These are phyloP conservation scores for Alternaria arborescens DNA, from an alignment of 2,329 filamentous ascomycete species.

Conservation along the genomic window DNA sequence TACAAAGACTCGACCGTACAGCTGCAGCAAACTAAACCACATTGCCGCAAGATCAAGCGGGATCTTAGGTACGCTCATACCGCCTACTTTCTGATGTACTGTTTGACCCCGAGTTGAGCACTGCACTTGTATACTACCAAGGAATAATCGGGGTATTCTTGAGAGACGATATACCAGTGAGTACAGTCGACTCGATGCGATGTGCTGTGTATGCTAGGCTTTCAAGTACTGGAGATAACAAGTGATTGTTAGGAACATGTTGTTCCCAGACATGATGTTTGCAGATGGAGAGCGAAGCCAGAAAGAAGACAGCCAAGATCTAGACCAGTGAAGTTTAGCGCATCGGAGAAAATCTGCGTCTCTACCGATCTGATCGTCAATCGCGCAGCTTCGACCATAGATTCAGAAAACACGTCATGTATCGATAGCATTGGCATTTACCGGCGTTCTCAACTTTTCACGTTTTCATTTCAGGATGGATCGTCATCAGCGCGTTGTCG, in stretches of 20 bases:
- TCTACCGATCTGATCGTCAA: constrained; percentile 9
- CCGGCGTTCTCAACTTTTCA: constrained; percentile 14
- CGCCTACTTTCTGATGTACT: not conserved
- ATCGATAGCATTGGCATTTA: constrained; percentile 29
- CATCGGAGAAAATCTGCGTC: constrained; percentile 23
- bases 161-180: not conserved
- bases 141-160: not conserved
- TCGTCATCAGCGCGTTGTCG: constrained; percentile 55
- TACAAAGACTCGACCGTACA: not conserved
- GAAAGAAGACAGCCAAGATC: not conserved
- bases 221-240: not conserved
- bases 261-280: not conserved
- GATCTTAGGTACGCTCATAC: not conserved
- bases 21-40: not conserved
- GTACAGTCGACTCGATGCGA: not conserved
- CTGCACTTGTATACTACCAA: not conserved
- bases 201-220: not conserved
- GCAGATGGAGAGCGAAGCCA: not conserved
- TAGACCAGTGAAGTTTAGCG: constrained; percentile 20
- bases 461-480: constrained; percentile 39
- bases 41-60: not conserved
- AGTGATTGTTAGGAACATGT: not conserved
- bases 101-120: not conserved
- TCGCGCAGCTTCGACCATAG: constrained; percentile 1
- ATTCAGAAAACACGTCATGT: constrained; percentile 21